Evolutionary conservation across 2,329 filamentous ascomycete genomes (phyloP).

Genomic region (Penicillium italicum): DNA sequence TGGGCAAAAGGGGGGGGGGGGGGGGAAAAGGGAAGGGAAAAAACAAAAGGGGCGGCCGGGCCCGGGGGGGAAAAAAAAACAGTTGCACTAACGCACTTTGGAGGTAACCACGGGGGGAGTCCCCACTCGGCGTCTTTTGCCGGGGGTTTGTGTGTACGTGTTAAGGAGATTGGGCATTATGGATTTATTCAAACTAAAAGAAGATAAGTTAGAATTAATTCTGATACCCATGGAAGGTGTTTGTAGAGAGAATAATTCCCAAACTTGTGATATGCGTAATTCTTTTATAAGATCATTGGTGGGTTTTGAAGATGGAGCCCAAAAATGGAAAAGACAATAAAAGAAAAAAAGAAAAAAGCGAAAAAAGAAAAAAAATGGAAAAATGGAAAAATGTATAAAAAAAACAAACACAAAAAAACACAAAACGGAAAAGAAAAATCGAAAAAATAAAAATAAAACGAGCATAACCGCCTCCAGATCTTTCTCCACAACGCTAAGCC

Average conservation of each 20-base stretch:
- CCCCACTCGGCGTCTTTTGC: conserved; percentile 21
- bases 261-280: neutral
- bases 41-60: conserved; percentile 17
- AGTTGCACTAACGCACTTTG: conserved; percentile 24
- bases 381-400: neutral
- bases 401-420: neutral
- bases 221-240: neutral
- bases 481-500: conserved; percentile 22
- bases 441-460: conserved; percentile 2
- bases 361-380: neutral
- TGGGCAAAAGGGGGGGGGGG: conserved; percentile 12
- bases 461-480: conserved; percentile 24
- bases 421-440: neutral
- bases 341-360: neutral
- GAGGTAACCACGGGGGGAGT: conserved; percentile 21
- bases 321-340: neutral
- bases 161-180: neutral
- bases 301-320: neutral
- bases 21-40: conserved; percentile 13
- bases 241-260: neutral
- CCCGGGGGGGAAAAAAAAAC: conserved; percentile 19
- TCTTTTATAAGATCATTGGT: conserved; percentile 3
- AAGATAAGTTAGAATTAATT: neutral
- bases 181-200: neutral
- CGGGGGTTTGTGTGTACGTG: conserved; percentile 15